Evolutionary conservation across 2,329 filamentous ascomycete species (phyloP), one percentile per base, ranked within the genome.

Genomic region (Fusarium solani-melongenae): DNA sequence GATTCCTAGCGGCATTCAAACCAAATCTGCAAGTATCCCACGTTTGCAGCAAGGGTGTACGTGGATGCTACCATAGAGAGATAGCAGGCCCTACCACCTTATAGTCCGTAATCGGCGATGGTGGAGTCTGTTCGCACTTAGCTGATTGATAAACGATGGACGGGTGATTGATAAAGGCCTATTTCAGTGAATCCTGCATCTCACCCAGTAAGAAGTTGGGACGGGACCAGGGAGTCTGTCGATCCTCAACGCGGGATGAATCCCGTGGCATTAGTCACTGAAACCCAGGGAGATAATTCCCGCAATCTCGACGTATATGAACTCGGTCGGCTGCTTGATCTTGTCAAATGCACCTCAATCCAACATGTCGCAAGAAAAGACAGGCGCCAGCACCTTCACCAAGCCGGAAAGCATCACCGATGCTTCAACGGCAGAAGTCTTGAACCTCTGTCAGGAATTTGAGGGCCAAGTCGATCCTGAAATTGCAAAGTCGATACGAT

Each of bases 361-460:
- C 57, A 56, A 17, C 27, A 66, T 66, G 57, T 36, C 64, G 1
- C 20, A 46, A 27, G 64, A 66, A 55, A 66, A 66, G 29, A 41
- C 38, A 4, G 20, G 27, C 22, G 11, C 44, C 10, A 15, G 27
- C 22, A 24, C 17, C 11, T 64, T 65, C 17, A 38, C 55, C n/a
- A 67, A 67, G n/a, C 36, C 39, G 5, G 53, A 34, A 6, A 56
- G 17, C 10, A 58, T 67, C 53, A 51, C 58, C 14, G 65, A 67
- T 59, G 36, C 65, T n/a, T 67, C 65, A 7, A 67, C 60, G 17
- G 61, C 44, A 2, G 65, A 67, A 22, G 65, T 61, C 14, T 14
- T 67, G 20, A 58, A 67, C 8, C 27, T 67, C 14, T 67, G 64
- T 29, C 65, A 56, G n/a, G 65, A 67, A 4, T 41, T 62, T 5